These are phyloP conservation scores for Gaultheria prostrata DNA, from an alignment of 148 eudicot genomes.

Conservation along the genomic window DNA sequence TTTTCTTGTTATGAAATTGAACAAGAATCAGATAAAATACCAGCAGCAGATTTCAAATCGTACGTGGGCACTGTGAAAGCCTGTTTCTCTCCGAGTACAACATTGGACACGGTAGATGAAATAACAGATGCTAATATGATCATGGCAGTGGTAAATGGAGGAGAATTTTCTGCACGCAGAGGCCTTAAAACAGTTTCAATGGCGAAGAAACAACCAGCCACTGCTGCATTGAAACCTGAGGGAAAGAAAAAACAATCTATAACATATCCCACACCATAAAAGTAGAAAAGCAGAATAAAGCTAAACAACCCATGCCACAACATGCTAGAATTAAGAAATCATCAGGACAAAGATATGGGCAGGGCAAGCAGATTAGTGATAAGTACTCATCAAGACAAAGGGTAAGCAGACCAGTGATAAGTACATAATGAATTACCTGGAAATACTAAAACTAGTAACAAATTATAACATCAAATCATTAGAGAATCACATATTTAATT, in stretches of 20 bases:
- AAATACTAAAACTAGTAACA: neutral
- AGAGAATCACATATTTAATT: neutral
- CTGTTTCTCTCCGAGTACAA: constrained; percentile 76
- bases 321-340: neutral
- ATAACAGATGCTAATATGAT: constrained; percentile 92
- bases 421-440: neutral
- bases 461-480: neutral
- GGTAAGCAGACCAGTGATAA: neutral
- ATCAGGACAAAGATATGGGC: neutral
- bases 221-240: constrained; percentile 94
- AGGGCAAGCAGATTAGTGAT: constrained; percentile 5
- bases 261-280: neutral
- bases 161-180: constrained; percentile 89
- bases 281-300: constrained; percentile 1
- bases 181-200: constrained; percentile 95
- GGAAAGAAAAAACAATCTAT: constrained; percentile 2
- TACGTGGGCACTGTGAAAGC: constrained; percentile 98
- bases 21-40: constrained; percentile 53
- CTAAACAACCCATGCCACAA: neutral
- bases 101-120: constrained; percentile 93
- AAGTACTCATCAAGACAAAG: neutral
- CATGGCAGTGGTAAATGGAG: constrained; percentile 99
- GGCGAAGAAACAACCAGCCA: constrained; percentile 98
- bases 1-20: constrained; percentile 13
- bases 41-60: constrained; percentile 97